Conservation (phyloP, 345 rosid species). For the Euphorbia pulcherrima region DNA sequence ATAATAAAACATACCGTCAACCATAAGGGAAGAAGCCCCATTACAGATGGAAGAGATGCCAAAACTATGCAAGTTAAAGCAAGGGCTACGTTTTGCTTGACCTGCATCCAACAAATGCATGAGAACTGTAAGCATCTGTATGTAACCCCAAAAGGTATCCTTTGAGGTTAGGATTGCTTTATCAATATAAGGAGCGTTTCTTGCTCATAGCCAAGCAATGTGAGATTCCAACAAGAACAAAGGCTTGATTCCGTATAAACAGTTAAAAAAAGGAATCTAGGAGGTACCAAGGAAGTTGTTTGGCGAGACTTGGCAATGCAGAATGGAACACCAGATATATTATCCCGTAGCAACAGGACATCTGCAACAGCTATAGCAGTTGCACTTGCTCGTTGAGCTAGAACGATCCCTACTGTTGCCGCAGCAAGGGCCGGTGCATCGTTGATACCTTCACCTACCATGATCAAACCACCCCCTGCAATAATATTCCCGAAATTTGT, state of each 20-base stretch:
- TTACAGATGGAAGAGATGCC: slow-evolving; percentile 81
- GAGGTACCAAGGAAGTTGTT: slow-evolving; percentile 66
- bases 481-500: slow-evolving; percentile 17
- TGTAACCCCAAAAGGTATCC: no score
- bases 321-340: slow-evolving; percentile 80
- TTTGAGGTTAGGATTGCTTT: no score
- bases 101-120: slow-evolving; percentile 38
- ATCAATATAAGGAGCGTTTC: no score
- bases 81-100: slow-evolving; percentile 88
- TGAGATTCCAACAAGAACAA: no score
- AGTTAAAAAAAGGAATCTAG: not conserved
- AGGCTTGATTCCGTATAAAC: slow-evolving; percentile 7
- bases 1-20: slow-evolving; percentile 53
- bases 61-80: slow-evolving; percentile 66
- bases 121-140: no score
- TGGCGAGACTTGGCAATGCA: slow-evolving; percentile 86
- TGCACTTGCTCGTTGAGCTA: slow-evolving; percentile 97
- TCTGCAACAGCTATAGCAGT: slow-evolving; percentile 94
- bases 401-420: slow-evolving; percentile 91
- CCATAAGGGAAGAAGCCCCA: slow-evolving; percentile 91
- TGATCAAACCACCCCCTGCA: slow-evolving; percentile 86
- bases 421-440: slow-evolving; percentile 98
- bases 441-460: slow-evolving; percentile 98
- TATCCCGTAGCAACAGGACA: slow-evolving; percentile 66
- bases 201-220: no score